These are phyloP conservation scores for Erodium moschatum DNA, from an alignment of 441 rosid species.

Conservation along the genomic window DNA sequence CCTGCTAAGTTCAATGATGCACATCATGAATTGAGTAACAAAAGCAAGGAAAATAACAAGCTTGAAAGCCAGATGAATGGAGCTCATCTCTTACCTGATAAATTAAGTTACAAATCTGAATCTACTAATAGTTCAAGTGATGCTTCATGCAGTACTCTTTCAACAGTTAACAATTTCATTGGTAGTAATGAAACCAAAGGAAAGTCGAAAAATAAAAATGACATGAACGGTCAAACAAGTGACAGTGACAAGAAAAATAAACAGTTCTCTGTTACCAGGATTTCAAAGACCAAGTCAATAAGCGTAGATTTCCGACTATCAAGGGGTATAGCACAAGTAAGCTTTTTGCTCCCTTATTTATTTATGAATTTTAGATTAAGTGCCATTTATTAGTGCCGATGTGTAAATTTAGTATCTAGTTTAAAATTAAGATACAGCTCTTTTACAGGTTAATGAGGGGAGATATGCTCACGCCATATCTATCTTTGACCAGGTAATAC, in stretches of 20 bases:
- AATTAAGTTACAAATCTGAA: constrained; percentile 33
- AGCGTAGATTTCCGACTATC: constrained; percentile 90
- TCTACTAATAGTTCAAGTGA: constrained; percentile 26
- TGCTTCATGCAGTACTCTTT: constrained; percentile 32
- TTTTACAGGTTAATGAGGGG: constrained; percentile 90
- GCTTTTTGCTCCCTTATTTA: constrained; percentile 10
- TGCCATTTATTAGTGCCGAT: constrained; percentile 9
- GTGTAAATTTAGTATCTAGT: constrained; percentile 17
- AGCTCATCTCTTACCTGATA: constrained; percentile 25
- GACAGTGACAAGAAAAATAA: constrained; percentile 48
- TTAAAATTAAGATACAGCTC: constrained; percentile 17
- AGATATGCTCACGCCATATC: constrained; percentile 74
- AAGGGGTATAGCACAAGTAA: constrained; percentile 94
- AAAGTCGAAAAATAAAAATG: constrained; percentile 33
- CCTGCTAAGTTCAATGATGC: too few relatives aligned
- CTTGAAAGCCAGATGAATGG: constrained; percentile 26
- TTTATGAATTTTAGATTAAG: constrained; percentile 13
- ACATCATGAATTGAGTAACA: too few relatives aligned
- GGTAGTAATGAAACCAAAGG: constrained; percentile 37
- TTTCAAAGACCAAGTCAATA: constrained; percentile 68
- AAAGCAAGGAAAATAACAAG: not conserved
- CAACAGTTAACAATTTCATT: constrained; percentile 33
- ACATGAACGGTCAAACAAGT: constrained; percentile 30
- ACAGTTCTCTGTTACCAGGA: constrained; percentile 52
- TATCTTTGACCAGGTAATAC: constrained; percentile 78